These are phyloP conservation scores for Candida germanica DNA, from an alignment of 805 yeast genomes.

Conservation along the genomic window DNA sequence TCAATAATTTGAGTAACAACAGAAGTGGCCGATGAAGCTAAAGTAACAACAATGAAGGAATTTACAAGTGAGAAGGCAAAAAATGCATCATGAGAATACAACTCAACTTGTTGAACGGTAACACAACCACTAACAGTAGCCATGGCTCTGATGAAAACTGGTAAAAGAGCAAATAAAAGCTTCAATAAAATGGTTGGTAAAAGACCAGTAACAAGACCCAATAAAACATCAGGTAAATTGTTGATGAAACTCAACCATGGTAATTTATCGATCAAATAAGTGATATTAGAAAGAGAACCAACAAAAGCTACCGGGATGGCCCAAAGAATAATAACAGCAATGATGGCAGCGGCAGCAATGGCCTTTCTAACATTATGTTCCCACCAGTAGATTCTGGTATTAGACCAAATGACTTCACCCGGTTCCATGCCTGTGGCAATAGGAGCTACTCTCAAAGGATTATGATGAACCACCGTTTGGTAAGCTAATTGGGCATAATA, in stretches of 20 bases:
- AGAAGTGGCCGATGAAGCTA: conserved; percentile 70
- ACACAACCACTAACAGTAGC: conserved; percentile 59
- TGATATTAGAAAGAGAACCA: conserved; percentile 87
- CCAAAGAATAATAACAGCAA: conserved; percentile 77
- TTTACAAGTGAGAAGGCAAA: conserved; percentile 71
- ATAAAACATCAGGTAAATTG: conserved; percentile 63
- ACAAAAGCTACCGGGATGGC: conserved; percentile 97
- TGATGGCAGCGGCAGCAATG: conserved; percentile 51
- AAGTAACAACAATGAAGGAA: conserved; percentile 66
- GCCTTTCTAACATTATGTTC: conserved; percentile 57
- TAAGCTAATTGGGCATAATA: conserved; percentile 71
- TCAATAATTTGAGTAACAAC: conserved; percentile 60
- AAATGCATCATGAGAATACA: conserved; percentile 63
- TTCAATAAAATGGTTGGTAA: conserved; percentile 82
- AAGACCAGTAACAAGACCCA: conserved; percentile 85
- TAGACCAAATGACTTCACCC: conserved; percentile 62
- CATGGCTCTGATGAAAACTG: conserved; percentile 74
- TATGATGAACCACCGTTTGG: conserved; percentile 62
- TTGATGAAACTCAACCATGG: conserved; percentile 74
- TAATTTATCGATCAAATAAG: conserved; percentile 64
- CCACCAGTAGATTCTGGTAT: conserved; percentile 79
- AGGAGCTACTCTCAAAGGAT: conserved; percentile 61
- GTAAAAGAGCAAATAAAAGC: conserved; percentile 80
- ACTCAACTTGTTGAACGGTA: conserved; percentile 56
- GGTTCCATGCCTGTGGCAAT: conserved; percentile 63